Base-by-base conservation (phyloP, 805 yeast species). In the Kodamaea fukazawae region DNA sequence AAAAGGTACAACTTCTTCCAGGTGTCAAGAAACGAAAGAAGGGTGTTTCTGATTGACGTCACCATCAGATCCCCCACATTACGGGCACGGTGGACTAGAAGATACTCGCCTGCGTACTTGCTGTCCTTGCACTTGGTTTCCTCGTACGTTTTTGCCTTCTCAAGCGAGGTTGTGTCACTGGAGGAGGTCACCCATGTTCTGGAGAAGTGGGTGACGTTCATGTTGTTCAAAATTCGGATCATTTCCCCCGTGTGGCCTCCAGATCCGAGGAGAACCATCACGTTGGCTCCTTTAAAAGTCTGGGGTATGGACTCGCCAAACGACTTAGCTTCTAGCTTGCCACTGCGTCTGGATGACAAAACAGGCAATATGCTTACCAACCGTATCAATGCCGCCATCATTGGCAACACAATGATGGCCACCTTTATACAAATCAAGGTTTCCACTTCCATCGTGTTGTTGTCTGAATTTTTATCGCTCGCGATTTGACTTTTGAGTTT, bases 201-300 rank as follows among this genome's bases (percentile, higher is more conserved):
- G 4, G 54, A 38, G 18, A 65, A 48, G 10, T 33, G 34, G 2
- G 38, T 22, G n/a, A 61, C 40, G 15, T 66, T 53, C 33, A 75
- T 62, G 28, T 68, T 67, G 4, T 55, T 44, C 7, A 87, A 57
- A 12, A 91, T 67, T 17, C 90, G 67, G n/a, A 90, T 58, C 95
- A 91, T 87, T 59, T 91, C 97, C 1, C 96, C 97, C 0, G 97
- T 89, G 54, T 89, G 98, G 2, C 97, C 98, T 1, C 99, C 99
- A 0, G 96, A 88, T 0, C 98, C 98, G 8, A 91, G 63, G n/a
- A 88, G 70, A 0, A 85, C 66, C 75, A 85, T 72, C 16, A 78
- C 43, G 31, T 60, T 61, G 22, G 44, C 15, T 3, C 46, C 49
- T 27, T 38, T 22, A 8, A 20, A 20, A n/a, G 32, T 11, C 13